These are phyloP conservation scores for Claviceps paspali DNA, from an alignment of 2,329 filamentous ascomycete species.

Conservation along the genomic window DNA sequence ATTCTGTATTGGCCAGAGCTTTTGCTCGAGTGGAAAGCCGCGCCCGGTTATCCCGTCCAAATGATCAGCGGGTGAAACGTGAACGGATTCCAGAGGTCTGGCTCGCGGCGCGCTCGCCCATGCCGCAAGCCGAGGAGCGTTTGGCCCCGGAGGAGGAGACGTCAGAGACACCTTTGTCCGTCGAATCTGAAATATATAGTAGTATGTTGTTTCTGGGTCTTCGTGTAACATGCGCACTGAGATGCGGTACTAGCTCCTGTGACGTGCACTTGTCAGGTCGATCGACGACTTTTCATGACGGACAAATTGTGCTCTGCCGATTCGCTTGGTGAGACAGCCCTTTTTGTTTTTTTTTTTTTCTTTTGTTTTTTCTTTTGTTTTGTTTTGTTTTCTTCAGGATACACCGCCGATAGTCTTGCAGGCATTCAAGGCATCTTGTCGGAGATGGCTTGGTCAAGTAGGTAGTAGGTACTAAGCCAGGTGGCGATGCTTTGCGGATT, in stretches of 20 bases:
- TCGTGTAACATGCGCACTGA: constrained; percentile 5
- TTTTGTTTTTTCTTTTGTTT: too few species aligned
- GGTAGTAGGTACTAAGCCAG: too few species aligned
- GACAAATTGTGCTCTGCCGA: constrained; percentile 1
- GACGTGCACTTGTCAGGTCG: constrained; percentile 3
- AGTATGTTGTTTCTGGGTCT: neutral
- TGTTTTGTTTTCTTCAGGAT: neutral
- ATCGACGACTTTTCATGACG: constrained; percentile 1
- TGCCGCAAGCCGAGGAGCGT: neutral
- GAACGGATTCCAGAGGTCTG: constrained; percentile 2
- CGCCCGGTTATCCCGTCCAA: neutral
- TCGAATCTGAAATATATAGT: neutral
- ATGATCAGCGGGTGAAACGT: constrained; percentile 2
- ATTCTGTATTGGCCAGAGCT: too few species aligned
- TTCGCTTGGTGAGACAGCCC: neutral
- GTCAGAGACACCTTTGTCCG: neutral
- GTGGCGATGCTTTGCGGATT: too few species aligned
- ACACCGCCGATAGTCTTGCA: neutral
- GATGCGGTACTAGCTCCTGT: constrained; percentile 4
- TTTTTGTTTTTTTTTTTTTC: neutral
- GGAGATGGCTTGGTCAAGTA: too few species aligned
- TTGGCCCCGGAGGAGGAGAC: neutral
- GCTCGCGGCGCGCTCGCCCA: constrained; percentile 4
- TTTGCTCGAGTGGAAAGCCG: too few species aligned
- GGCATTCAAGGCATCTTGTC: too few species aligned